Conservation (phyloP, 306 rosid species). For the Morella rubra region DNA sequence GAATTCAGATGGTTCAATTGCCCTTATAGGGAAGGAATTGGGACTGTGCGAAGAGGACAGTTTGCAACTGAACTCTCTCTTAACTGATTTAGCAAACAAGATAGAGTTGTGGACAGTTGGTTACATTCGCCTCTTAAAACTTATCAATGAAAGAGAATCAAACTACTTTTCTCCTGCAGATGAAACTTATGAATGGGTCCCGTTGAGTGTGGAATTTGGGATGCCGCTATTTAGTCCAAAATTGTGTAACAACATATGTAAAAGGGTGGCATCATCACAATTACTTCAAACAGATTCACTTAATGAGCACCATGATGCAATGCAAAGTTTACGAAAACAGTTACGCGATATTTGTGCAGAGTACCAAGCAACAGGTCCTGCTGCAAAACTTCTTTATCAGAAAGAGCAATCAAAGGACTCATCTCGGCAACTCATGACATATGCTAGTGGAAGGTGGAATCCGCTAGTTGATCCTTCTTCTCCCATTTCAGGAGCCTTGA, state of each 20-base stretch:
- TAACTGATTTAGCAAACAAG: constrained; percentile 60
- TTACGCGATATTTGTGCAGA: constrained; percentile 77
- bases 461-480: constrained; percentile 80
- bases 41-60: constrained; percentile 64
- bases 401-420: constrained; percentile 72
- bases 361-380: constrained; percentile 81
- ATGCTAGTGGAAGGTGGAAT: constrained; percentile 90
- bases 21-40: constrained; percentile 60
- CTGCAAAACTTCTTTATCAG: constrained; percentile 85
- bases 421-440: constrained; percentile 55
- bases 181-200: constrained; percentile 87
- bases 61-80: constrained; percentile 56
- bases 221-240: constrained; percentile 87
- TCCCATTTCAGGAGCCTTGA: constrained; percentile 73
- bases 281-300: constrained; percentile 76
- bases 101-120: constrained; percentile 81
- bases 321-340: constrained; percentile 78
- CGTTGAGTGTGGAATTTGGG: constrained; percentile 88
- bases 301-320: constrained; percentile 73
- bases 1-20: constrained; percentile 75
- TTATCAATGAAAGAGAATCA: constrained; percentile 55
- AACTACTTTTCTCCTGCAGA: constrained; percentile 46
- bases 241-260: constrained; percentile 69
- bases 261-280: constrained; percentile 75
- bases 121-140: constrained; percentile 76